Conservation (phyloP, 805 yeast genomes). For the Candida ipomoeae region DNA sequence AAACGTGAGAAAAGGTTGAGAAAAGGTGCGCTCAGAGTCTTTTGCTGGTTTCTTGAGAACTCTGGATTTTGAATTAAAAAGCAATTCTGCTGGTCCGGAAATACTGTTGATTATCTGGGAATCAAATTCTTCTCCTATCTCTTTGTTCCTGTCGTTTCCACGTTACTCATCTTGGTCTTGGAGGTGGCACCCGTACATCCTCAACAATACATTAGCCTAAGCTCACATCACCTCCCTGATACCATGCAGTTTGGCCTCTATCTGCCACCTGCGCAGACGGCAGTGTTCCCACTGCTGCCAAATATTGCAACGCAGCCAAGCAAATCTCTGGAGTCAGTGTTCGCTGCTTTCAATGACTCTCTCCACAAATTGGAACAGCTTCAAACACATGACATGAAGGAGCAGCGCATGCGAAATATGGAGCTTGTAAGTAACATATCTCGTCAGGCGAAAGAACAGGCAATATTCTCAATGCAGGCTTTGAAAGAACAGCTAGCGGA, state of each 20-base stretch:
- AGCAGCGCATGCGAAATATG: neutral
- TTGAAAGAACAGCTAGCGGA: neutral
- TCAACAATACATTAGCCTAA: neutral
- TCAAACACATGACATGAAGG: slow-evolving; percentile 3
- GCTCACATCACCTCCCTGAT: neutral
- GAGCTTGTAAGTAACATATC: neutral
- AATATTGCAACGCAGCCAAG: neutral
- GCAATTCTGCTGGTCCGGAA: neutral
- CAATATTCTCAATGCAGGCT: neutral
- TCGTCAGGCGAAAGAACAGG: neutral
- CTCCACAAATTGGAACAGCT: slow-evolving; percentile 6
- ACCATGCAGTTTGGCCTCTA: slow-evolving; percentile 1
- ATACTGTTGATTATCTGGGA: neutral
- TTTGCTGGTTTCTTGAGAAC: neutral
- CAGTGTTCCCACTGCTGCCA: neutral
- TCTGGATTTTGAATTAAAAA: neutral
- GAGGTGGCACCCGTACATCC: neutral
- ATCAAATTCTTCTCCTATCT: neutral
- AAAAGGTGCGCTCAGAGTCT: slow-evolving; percentile 6
- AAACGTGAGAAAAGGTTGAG: neutral
- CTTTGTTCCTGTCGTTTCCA: neutral
- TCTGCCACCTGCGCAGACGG: slow-evolving; percentile 3
- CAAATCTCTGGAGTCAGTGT: neutral
- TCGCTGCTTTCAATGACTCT: slow-evolving; percentile 7
- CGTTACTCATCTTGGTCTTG: neutral